These are phyloP conservation scores for Yueomyces sp. DNA, from an alignment of 1,139 yeast species.

Conservation along the genomic window DNA sequence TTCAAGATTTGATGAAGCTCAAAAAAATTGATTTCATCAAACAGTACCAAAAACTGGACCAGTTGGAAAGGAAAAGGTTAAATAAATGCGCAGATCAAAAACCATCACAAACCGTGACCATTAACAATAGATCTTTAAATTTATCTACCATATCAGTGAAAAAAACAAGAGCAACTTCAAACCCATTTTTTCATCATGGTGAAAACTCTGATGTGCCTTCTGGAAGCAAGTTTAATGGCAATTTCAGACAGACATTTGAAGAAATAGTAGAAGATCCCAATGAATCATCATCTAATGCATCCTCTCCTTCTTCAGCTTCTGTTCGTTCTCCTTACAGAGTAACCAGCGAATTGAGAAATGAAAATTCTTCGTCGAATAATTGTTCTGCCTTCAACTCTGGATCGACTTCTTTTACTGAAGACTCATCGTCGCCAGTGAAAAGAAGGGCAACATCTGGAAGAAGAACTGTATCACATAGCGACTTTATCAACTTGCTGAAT, in stretches of 20 bases:
- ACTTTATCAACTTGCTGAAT: neutral
- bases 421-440: neutral
- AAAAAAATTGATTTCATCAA: conserved; percentile 22
- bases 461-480: conserved; percentile 1
- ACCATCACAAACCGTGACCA: conserved; percentile 1
- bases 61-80: conserved; percentile 29
- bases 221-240: too few relatives aligned
- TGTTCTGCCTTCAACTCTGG: neutral
- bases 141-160: neutral
- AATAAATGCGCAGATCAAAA: conserved; percentile 16
- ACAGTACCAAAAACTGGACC: conserved; percentile 29
- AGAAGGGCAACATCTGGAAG: neutral
- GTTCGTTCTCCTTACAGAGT: neutral
- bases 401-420: neutral
- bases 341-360: neutral
- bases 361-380: neutral
- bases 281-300: neutral
- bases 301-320: neutral
- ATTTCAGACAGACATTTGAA: neutral
- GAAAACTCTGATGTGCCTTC: neutral
- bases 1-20: conserved; percentile 21
- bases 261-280: neutral
- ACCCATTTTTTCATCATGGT: neutral
- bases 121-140: neutral
- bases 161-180: neutral